phyloP scores from a whole-genome alignment of 495 filamentous ascomycete species.

The Margaritispora aquatica region DNA sequence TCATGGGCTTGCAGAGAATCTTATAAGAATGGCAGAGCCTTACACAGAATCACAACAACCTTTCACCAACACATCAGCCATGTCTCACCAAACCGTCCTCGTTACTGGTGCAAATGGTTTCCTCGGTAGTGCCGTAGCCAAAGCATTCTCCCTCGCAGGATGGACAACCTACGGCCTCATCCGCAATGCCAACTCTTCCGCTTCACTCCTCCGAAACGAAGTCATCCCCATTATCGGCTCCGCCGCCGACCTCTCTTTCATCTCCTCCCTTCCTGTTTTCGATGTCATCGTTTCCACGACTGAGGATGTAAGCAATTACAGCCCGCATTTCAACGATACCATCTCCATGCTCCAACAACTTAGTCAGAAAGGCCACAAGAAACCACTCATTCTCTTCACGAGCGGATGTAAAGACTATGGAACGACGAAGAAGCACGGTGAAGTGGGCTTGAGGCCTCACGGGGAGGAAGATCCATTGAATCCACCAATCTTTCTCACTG shows the following conservation, averaged over 20 bases:
- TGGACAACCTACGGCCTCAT: background rate
- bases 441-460: constrained; percentile 27
- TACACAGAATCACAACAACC: background rate
- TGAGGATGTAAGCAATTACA: constrained; percentile 30
- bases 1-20: background rate
- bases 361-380: background rate
- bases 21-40: background rate
- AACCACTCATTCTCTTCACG: constrained; percentile 32
- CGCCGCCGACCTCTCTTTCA: background rate
- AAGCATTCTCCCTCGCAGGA: background rate
- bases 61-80: background rate
- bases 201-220: background rate
- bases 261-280: constrained; percentile 2
- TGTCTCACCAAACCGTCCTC: background rate
- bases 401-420: constrained; percentile 43
- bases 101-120: background rate
- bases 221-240: background rate
- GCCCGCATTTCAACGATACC: constrained; percentile 26
- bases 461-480: constrained; percentile 31
- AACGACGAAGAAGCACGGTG: constrained; percentile 26
- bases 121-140: background rate
- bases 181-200: background rate
- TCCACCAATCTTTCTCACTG: constrained; percentile 13
- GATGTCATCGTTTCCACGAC: constrained; percentile 37
- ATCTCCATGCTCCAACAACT: constrained; percentile 22